Conservation (phyloP, 202 grass and related monocot genomes). For the Musa balbisiana region DNA sequence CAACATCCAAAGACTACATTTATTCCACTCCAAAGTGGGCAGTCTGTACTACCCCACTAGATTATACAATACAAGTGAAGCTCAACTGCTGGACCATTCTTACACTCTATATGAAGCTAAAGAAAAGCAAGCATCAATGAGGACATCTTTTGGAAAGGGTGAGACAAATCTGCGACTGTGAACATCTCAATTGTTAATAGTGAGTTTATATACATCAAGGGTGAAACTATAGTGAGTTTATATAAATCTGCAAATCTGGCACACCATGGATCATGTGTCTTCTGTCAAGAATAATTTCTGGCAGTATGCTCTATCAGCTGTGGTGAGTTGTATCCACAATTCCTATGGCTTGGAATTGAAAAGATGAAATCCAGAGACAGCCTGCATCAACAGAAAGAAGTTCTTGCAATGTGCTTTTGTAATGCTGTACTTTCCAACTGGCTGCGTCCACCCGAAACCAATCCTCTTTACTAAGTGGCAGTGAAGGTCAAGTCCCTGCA, state of each 20-base stretch:
- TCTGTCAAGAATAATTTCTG: not conserved
- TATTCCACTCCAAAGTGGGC: not conserved
- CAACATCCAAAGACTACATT: not conserved
- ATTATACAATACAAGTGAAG: too few species aligned
- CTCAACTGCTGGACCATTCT: too few species aligned
- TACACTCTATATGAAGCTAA: too few species aligned
- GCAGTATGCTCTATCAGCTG: not conserved
- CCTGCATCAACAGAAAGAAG: not conserved
- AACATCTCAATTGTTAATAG: too few species aligned
- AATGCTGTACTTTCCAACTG: not conserved
- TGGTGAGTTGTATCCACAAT: too few species aligned
- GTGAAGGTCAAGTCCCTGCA: not conserved
- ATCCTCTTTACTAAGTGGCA: not conserved
- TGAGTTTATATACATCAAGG: too few species aligned
- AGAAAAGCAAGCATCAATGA: not conserved
- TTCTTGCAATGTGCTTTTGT: not conserved
- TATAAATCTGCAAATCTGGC: too few species aligned
- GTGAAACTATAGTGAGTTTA: too few species aligned
- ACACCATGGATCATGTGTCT: not conserved
- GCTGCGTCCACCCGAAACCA: not conserved
- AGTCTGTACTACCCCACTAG: too few species aligned
- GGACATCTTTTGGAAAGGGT: not conserved
- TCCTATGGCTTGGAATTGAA: not conserved
- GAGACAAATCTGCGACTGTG: slow-evolving; percentile 6
- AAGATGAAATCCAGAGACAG: not conserved